Conservation (phyloP, 768 basidiomycete genomes). For the Tricholoma sp. region DNA sequence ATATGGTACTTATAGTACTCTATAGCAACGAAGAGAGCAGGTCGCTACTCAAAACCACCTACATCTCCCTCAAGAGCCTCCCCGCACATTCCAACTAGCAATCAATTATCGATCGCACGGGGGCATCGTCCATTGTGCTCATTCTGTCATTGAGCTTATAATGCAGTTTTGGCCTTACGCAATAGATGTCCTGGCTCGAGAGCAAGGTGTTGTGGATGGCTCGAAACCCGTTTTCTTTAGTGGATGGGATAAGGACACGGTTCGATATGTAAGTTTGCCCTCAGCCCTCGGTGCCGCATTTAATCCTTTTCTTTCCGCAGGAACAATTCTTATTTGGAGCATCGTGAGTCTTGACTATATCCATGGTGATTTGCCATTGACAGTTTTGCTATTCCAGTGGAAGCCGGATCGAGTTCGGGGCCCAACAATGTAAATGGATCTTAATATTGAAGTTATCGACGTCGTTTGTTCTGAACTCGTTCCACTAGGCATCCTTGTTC, state of each 20-base stretch:
- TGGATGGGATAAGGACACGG: conserved; percentile 38
- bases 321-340: conserved; percentile 57
- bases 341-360: conserved; percentile 29
- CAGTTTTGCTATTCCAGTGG: conserved; percentile 26
- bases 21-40: conserved; percentile 10
- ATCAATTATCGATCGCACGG: conserved; percentile 69
- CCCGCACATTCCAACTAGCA: conserved; percentile 48
- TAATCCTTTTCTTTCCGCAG: conserved; percentile 12
- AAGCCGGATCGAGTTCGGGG: conserved; percentile 52
- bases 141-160: conserved; percentile 59
- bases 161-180: conserved; percentile 56
- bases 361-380: neutral
- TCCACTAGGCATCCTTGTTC: conserved; percentile 59
- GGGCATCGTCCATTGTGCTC: conserved; percentile 71
- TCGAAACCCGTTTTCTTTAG: conserved; percentile 54
- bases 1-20: neutral
- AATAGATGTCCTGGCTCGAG: conserved; percentile 54
- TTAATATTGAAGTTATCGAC: neutral
- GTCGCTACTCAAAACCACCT: neutral
- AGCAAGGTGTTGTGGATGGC: conserved; percentile 51
- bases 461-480: neutral
- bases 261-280: conserved; percentile 27
- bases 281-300: neutral
- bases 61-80: conserved; percentile 5
- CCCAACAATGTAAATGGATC: conserved; percentile 51